phyloP scores from a whole-genome alignment of 257 asterid genomes.

The Solanum bulbocastanum region DNA sequence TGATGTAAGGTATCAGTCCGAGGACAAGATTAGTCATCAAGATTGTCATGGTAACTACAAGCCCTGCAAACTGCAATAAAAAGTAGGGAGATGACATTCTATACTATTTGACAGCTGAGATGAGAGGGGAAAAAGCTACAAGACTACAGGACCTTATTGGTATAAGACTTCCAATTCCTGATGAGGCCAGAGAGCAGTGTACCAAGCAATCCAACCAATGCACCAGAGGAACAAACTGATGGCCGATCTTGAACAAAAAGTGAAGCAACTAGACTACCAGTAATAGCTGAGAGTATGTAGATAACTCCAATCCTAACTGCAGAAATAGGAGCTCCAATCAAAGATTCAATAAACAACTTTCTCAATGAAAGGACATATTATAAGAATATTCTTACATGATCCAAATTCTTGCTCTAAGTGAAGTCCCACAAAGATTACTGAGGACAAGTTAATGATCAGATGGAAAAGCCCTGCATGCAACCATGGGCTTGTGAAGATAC shows the following conservation, averaged over 20 bases:
- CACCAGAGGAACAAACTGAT: slow-evolving; percentile 72
- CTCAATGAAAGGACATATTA: background rate
- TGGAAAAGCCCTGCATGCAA: slow-evolving; percentile 85
- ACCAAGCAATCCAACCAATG: slow-evolving; percentile 82
- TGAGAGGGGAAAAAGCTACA: background rate
- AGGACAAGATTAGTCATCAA: slow-evolving; percentile 35
- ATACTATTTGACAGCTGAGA: background rate
- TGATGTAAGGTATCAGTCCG: slow-evolving; percentile 69
- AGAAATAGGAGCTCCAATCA: background rate
- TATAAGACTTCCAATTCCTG: slow-evolving; percentile 55
- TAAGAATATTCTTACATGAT: slow-evolving; percentile 37
- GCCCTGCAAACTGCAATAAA: slow-evolving; percentile 45
- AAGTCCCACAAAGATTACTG: slow-evolving; percentile 65
- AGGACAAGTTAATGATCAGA: slow-evolving; percentile 49
- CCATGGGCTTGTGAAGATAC: slow-evolving; percentile 65
- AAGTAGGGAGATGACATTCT: background rate
- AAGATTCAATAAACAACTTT: background rate
- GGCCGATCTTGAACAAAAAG: slow-evolving; percentile 72
- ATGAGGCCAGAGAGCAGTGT: slow-evolving; percentile 64
- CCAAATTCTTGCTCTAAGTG: slow-evolving; percentile 94
- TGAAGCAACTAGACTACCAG: slow-evolving; percentile 60
- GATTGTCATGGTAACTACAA: slow-evolving; percentile 28
- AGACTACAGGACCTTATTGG: slow-evolving; percentile 42
- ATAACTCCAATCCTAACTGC: slow-evolving; percentile 62
- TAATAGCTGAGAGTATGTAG: slow-evolving; percentile 60